Percentiles rank a stretch among this genome's conserved stretches.
phyloP scores from a whole-genome alignment of 768 basidiomycete genomes.

The Mycena kentingensis region DNA sequence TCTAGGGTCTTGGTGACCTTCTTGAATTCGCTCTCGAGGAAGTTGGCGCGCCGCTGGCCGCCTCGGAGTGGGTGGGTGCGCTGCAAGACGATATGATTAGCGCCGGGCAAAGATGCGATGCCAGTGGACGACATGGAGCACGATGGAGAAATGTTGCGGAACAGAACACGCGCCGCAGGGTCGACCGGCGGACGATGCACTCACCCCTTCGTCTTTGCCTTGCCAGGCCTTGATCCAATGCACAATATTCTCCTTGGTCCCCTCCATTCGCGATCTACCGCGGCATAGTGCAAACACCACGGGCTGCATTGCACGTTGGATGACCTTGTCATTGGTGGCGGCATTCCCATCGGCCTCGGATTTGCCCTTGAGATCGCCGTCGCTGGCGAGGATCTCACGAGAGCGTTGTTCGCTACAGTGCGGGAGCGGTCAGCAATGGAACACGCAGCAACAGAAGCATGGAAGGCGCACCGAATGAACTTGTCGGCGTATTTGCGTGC shows the following conservation, averaged over 20 bases:
- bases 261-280: neutral
- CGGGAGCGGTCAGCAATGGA: neutral
- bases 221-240: constrained; percentile 1
- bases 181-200: neutral
- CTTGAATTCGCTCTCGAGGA: constrained; percentile 47
- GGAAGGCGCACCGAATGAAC: constrained; percentile 2
- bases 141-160: neutral
- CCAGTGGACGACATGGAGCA: neutral
- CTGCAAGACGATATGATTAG: too few species aligned
- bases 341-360: neutral
- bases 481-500: neutral
- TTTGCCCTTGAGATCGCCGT: neutral
- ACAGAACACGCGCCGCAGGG: neutral
- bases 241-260: neutral
- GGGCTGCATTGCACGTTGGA: neutral
- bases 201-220: neutral
- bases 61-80: constrained; percentile 24
- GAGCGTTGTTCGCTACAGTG: neutral
- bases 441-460: neutral
- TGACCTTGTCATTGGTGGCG: neutral
- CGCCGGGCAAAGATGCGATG: too few species aligned
- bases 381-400: neutral
- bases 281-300: neutral
- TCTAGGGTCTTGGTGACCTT: constrained; percentile 44
- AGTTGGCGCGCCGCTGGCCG: constrained; percentile 32